A percentile compares a stretch with the other conserved stretches of the same genome.
Evolutionary conservation across 1,139 yeast species (phyloP).

Genomic region (Schizosaccharomyces versatilis): DNA sequence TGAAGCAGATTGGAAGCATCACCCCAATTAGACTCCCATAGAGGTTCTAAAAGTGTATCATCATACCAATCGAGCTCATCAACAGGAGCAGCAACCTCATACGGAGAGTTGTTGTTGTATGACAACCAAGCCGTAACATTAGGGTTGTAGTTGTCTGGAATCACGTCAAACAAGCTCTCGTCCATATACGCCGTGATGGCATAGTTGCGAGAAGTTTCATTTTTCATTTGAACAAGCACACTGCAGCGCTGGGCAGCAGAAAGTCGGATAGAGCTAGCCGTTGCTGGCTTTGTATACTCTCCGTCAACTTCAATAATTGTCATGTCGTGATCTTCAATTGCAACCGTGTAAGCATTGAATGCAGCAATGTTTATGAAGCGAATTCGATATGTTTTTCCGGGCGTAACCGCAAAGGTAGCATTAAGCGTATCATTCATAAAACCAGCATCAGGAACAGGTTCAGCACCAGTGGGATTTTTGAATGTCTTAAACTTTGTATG

Average conservation of each 20-base stretch:
- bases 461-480: constrained; percentile 89
- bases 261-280: constrained; percentile 17
- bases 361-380: constrained; percentile 69
- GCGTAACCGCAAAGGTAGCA: constrained; percentile 43
- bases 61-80: constrained; percentile 22
- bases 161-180: constrained; percentile 50
- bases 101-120: constrained; percentile 28
- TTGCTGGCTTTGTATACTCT: constrained; percentile 6
- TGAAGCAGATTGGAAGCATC: constrained; percentile 46
- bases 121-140: constrained; percentile 54
- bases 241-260: constrained; percentile 64
- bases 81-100: constrained; percentile 27
- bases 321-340: constrained; percentile 65
- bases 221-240: constrained; percentile 49
- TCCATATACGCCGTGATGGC: constrained; percentile 64
- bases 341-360: constrained; percentile 65
- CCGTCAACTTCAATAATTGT: constrained; percentile 39
- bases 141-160: constrained; percentile 39
- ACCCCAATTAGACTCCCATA: constrained; percentile 27
- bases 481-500: constrained; percentile 31
- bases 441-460: constrained; percentile 47
- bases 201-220: constrained; percentile 35
- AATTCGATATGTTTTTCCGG: constrained; percentile 58
- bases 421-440: constrained; percentile 54
- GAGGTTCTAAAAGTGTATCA: constrained; percentile 26